Conservation (phyloP, 257 asterid genomes). For the Salvia hispanica region DNA sequence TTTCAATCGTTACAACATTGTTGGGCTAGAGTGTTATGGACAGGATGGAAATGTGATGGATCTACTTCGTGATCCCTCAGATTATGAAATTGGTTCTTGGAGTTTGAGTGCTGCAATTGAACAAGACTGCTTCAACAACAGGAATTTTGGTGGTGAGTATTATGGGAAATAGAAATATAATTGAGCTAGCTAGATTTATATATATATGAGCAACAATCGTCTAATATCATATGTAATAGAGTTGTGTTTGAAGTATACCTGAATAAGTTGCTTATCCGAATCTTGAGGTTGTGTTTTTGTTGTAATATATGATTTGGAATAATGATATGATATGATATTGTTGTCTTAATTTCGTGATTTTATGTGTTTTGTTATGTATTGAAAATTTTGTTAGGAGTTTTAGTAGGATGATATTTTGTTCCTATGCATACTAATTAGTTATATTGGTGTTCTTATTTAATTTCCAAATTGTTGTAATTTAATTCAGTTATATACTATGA, state of each 20-base stretch:
- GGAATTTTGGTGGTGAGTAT: constrained; percentile 14
- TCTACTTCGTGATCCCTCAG: background rate
- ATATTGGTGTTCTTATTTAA: too few relatives aligned
- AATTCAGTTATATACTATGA: too few relatives aligned
- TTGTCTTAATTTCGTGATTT: background rate
- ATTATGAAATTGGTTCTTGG: constrained; percentile 8
- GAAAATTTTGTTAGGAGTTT: background rate
- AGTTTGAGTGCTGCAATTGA: background rate
- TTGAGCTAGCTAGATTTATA: background rate
- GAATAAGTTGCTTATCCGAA: constrained; percentile 10
- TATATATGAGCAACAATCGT: background rate
- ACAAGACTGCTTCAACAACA: constrained; percentile 3
- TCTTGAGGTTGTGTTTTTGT: background rate
- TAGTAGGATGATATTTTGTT: background rate
- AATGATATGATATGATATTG: background rate
- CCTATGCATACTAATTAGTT: too few relatives aligned
- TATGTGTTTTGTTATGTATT: background rate
- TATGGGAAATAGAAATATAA: background rate
- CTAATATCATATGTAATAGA: background rate
- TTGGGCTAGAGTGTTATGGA: background rate
- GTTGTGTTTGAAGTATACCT: background rate
- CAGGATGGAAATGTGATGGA: background rate
- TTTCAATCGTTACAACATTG: background rate
- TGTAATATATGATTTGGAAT: background rate
- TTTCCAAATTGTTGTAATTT: too few relatives aligned